Evolutionary conservation across 1,284 basidiomycete species (phyloP), one percentile per base, ranked within the genome.

Genomic region (Ganoderma multipileum): DNA sequence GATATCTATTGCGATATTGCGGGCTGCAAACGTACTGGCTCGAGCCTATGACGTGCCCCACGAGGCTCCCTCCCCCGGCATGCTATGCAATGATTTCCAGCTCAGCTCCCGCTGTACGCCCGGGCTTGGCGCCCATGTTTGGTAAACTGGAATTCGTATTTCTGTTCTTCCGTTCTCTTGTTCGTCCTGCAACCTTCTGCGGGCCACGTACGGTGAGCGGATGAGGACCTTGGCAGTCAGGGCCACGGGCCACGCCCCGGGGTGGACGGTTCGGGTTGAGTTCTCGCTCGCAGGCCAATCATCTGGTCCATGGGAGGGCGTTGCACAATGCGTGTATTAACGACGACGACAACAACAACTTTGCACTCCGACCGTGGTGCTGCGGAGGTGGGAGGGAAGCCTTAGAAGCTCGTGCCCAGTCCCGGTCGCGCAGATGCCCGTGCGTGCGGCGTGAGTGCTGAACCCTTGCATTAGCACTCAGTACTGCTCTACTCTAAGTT

Each of bases 21-120:
- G n/a, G 44, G 20, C 20, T 47, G 38, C 38, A 9, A 14, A 9
- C 38, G 2, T 39, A 14, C 38, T 8, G 9, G 38, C 38, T 33
- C 33, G 38, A 39, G 59, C 65, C 9, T 64, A 75, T 76, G 73
- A 72, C 74, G 74, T 72, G 67, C 64, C 68, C 52, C 52, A 55
- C 30, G 52, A 55, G 52, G 52, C 52, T 33, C 52, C 30, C 52
- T 11, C 28, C 3, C 14, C 26, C 14, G 11, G 26, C 3, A 23
- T 26, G 23, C 47, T 14, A 11, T 50, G 47, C 47, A 26, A 23
- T 23, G 12, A 26, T 26, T 50, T 50, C 23, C 11, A 50, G 47
- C 47, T 50, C 47, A 50, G 47, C 47, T 14, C 23, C 47, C 47
- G 47, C 47, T 50, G 47, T 50, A 50, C 47, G 47, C 47, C 47